These are phyloP conservation scores for Pseudisothecium myosuroides DNA, from an alignment of 225 moss, liverwort and hornwort genomes.

Conservation along the genomic window DNA sequence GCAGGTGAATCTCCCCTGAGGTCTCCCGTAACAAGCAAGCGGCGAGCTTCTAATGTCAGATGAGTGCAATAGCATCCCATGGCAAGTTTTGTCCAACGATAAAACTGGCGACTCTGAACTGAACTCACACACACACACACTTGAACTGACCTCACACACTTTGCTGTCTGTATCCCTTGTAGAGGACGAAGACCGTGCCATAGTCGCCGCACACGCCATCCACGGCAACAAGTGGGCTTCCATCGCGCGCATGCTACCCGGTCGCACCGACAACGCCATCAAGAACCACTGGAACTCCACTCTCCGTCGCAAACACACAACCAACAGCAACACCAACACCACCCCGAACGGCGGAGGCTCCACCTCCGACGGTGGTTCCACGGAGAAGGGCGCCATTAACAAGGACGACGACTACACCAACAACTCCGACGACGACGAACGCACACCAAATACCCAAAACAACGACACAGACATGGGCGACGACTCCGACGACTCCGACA, in stretches of 20 bases:
- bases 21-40: neutral
- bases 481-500: slow-evolving; percentile 49
- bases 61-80: neutral
- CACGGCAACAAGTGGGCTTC: slow-evolving; percentile 98
- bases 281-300: slow-evolving; percentile 99
- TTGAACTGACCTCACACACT: neutral
- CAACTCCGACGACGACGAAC: slow-evolving; percentile 6
- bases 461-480: slow-evolving; percentile 42
- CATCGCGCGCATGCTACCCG: slow-evolving; percentile 82
- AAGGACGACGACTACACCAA: neutral
- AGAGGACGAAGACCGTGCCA: slow-evolving; percentile 84
- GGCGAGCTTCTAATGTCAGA: neutral
- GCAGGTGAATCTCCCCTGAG: neutral
- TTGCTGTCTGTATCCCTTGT: neutral
- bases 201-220: slow-evolving; percentile 66
- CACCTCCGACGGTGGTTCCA: slow-evolving; percentile 50
- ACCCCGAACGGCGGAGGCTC: slow-evolving; percentile 54
- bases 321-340: slow-evolving; percentile 47
- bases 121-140: neutral
- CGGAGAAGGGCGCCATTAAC: neutral
- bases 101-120: neutral
- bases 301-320: slow-evolving; percentile 62
- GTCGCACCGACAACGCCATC: slow-evolving; percentile 87
- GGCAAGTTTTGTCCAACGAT: neutral
- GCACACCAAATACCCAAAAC: slow-evolving; percentile 1